Conservation (phyloP, 1,139 yeast genomes). For the Hemisphaericaspora lyxosophila region DNA sequence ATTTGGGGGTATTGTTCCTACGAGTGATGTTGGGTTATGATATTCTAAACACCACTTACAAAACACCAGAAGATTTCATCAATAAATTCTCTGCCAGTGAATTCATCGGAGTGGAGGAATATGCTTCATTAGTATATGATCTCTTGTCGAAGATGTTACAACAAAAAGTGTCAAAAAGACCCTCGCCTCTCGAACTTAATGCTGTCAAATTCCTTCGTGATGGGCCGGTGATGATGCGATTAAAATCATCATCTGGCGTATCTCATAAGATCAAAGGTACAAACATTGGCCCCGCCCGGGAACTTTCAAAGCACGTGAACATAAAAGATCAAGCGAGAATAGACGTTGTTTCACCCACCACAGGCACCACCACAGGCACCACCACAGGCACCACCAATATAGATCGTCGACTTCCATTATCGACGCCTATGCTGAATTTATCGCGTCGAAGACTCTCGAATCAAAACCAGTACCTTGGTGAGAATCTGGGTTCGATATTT, state of each 20-base stretch:
- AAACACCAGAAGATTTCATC: slow-evolving; percentile 63
- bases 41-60: slow-evolving; percentile 45
- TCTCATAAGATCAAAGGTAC: slow-evolving; percentile 1
- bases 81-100: slow-evolving; percentile 38
- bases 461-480: slow-evolving; percentile 14
- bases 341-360: neutral
- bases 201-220: slow-evolving; percentile 81
- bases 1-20: slow-evolving; percentile 76
- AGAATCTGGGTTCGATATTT: slow-evolving; percentile 1
- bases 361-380: neutral
- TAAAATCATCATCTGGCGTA: neutral
- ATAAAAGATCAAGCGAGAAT: neutral
- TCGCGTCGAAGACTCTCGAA: slow-evolving; percentile 20
- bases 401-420: neutral
- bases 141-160: slow-evolving; percentile 68
- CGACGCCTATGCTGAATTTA: neutral
- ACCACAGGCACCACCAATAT: neutral
- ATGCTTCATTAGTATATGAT: slow-evolving; percentile 51
- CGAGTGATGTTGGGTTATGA: slow-evolving; percentile 64
- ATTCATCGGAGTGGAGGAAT: slow-evolving; percentile 31
- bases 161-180: slow-evolving; percentile 66
- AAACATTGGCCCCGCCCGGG: neutral
- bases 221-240: slow-evolving; percentile 40
- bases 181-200: slow-evolving; percentile 78
- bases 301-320: neutral